These are phyloP conservation scores for Trichomonas vaginalis DNA, from an alignment of 208 protist species.

Conservation along the genomic window DNA sequence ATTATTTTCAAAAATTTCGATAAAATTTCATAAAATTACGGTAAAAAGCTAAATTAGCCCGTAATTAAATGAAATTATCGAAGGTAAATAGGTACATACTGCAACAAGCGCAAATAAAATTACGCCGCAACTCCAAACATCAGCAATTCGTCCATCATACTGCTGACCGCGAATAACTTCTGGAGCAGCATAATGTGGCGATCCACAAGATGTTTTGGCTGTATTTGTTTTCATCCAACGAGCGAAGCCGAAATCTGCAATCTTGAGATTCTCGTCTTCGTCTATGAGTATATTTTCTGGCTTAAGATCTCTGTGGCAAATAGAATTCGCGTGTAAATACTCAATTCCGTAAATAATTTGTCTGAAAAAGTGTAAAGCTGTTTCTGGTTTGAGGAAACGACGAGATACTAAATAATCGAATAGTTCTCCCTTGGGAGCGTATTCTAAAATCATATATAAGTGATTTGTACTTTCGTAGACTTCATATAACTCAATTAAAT, in stretches of 20 bases:
- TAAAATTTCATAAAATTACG: background rate
- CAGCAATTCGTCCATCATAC: conserved; percentile 43
- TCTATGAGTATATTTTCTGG: conserved; percentile 81
- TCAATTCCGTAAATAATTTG: conserved; percentile 76
- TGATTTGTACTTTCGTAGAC: background rate
- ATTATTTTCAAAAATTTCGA: background rate
- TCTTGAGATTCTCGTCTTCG: conserved; percentile 51
- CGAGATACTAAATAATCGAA: background rate
- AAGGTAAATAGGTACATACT: background rate
- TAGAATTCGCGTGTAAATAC: conserved; percentile 80
- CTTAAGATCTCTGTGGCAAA: conserved; percentile 77
- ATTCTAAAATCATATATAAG: conserved; percentile 14
- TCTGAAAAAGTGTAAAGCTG: background rate
- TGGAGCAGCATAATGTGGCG: conserved; percentile 77
- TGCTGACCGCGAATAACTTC: conserved; percentile 56
- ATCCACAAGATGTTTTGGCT: conserved; percentile 67
- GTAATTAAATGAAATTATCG: background rate
- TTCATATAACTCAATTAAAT: background rate
- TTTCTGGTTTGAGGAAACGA: background rate
- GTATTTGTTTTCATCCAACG: conserved; percentile 61
- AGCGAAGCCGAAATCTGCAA: conserved; percentile 93
- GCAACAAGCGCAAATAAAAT: conserved; percentile 79
- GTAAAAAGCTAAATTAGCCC: background rate
- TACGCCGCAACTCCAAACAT: conserved; percentile 88
- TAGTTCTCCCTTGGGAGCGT: background rate